These are phyloP conservation scores for Porcisia hertigi DNA, from an alignment of 208 protist species.

Conservation along the genomic window DNA sequence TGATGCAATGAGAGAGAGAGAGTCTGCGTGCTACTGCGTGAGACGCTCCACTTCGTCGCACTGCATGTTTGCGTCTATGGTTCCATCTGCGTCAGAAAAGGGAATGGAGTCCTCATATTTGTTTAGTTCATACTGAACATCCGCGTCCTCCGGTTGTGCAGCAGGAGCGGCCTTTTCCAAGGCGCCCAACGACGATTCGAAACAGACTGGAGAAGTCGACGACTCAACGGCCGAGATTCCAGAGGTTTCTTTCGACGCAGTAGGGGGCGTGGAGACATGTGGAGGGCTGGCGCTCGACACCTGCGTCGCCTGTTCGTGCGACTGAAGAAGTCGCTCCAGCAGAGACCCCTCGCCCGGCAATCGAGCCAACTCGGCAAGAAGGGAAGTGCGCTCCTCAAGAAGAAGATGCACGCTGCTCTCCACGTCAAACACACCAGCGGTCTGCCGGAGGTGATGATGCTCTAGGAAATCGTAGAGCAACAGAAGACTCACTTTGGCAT, in stretches of 20 bases:
- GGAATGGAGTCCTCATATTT: constrained; percentile 66
- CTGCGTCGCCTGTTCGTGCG: background rate
- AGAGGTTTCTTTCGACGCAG: background rate
- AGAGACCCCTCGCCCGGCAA: constrained; percentile 37
- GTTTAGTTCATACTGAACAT: constrained; percentile 35
- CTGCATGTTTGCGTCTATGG: constrained; percentile 12
- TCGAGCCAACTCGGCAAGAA: constrained; percentile 52
- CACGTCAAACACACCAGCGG: constrained; percentile 64
- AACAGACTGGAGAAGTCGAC: background rate
- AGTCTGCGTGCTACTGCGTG: background rate
- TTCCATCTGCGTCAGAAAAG: constrained; percentile 48
- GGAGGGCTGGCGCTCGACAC: background rate
- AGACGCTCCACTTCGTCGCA: constrained; percentile 50
- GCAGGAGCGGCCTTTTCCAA: background rate
- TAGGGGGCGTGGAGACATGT: background rate
- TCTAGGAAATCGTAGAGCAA: constrained; percentile 77
- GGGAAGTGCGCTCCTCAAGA: constrained; percentile 31
- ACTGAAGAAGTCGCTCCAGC: constrained; percentile 37
- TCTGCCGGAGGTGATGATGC: constrained; percentile 49
- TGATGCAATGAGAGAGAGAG: background rate
- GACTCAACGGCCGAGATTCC: background rate
- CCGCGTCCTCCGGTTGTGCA: constrained; percentile 1
- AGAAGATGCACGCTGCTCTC: constrained; percentile 48
- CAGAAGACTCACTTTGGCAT: constrained; percentile 52
- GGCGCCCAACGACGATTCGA: background rate